A percentile compares a stretch with the other conserved stretches of the same genome.
phyloP scores from a whole-genome alignment of 352 stramenopile genomes.

The Phytophthora nicotianae region DNA sequence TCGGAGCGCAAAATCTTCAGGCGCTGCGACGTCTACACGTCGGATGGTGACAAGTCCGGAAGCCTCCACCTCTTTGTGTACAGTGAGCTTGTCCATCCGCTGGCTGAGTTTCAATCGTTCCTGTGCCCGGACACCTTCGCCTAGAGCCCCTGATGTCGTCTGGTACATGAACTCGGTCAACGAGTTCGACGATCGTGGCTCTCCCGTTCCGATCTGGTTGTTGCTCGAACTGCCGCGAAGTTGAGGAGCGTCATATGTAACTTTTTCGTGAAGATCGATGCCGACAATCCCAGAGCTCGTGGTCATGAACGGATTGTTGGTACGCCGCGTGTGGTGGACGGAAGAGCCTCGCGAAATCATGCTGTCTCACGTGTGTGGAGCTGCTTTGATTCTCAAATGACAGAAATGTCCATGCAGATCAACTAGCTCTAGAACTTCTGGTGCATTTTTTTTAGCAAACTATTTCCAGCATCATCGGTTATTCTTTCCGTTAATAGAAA shows the following conservation, averaged over 20 bases:
- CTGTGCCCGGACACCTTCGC: slow-evolving; percentile 44
- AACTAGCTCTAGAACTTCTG: neutral
- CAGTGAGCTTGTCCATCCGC: slow-evolving; percentile 73
- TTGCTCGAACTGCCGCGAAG: slow-evolving; percentile 39
- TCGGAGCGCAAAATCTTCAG: slow-evolving; percentile 54
- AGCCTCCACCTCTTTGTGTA: slow-evolving; percentile 71
- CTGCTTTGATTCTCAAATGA: slow-evolving; percentile 12
- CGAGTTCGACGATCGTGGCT: slow-evolving; percentile 24
- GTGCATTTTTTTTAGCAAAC: slow-evolving; percentile 17
- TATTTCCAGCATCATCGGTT: slow-evolving; percentile 15
- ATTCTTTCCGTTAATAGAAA: too few species aligned
- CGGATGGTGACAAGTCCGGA: slow-evolving; percentile 60
- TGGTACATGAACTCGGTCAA: slow-evolving; percentile 86
- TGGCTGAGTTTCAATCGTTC: slow-evolving; percentile 70
- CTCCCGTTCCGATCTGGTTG: slow-evolving; percentile 34
- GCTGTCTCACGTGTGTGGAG: slow-evolving; percentile 4
- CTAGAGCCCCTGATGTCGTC: slow-evolving; percentile 62
- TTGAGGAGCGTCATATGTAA: slow-evolving; percentile 64
- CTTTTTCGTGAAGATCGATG: slow-evolving; percentile 75
- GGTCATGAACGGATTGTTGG: slow-evolving; percentile 86
- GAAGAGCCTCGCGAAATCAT: slow-evolving; percentile 81
- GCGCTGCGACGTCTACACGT: slow-evolving; percentile 56
- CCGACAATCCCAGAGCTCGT: slow-evolving; percentile 84
- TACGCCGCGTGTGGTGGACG: slow-evolving; percentile 72
- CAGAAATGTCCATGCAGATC: neutral